A percentile compares a stretch with the other conserved stretches of the same genome.
These are phyloP conservation scores for Cytospora schulzeri DNA, from an alignment of 2,329 filamentous ascomycete species.

Conservation along the genomic window DNA sequence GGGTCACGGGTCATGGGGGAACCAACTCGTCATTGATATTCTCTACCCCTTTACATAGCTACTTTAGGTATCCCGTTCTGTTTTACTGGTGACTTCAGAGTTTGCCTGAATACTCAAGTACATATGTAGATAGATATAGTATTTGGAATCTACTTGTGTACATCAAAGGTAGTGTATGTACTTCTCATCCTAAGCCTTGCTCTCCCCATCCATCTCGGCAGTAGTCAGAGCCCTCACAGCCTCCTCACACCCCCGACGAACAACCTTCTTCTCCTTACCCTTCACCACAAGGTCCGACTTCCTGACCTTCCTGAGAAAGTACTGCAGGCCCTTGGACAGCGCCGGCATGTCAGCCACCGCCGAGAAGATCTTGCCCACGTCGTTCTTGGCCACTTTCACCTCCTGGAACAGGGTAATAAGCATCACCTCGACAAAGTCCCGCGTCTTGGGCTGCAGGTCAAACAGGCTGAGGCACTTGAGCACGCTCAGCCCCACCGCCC, in stretches of 20 bases:
- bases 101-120: too few relatives aligned
- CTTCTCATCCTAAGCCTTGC: neutral
- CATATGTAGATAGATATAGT: neutral
- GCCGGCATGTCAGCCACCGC: slow-evolving; percentile 65
- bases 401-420: slow-evolving; percentile 75
- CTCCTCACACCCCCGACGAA: slow-evolving; percentile 51
- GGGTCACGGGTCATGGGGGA: neutral
- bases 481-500: slow-evolving; percentile 49
- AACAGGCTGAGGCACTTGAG: slow-evolving; percentile 76
- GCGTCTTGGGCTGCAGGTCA: slow-evolving; percentile 75
- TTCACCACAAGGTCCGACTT: slow-evolving; percentile 60
- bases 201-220: slow-evolving; percentile 27
- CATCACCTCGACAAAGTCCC: slow-evolving; percentile 77
- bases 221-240: slow-evolving; percentile 43
- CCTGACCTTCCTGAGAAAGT: slow-evolving; percentile 75
- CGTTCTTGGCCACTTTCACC: slow-evolving; percentile 38
- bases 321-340: slow-evolving; percentile 74
- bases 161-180: neutral
- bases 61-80: too few relatives aligned
- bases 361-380: slow-evolving; percentile 66
- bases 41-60: too few relatives aligned
- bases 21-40: neutral
- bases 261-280: slow-evolving; percentile 51
- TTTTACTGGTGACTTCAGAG: too few relatives aligned
- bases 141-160: neutral